A percentile compares a stretch with the other conserved stretches of the same genome.
phyloP scores from a whole-genome alignment of 208 protist species.

The Leishmania amazonensis region DNA sequence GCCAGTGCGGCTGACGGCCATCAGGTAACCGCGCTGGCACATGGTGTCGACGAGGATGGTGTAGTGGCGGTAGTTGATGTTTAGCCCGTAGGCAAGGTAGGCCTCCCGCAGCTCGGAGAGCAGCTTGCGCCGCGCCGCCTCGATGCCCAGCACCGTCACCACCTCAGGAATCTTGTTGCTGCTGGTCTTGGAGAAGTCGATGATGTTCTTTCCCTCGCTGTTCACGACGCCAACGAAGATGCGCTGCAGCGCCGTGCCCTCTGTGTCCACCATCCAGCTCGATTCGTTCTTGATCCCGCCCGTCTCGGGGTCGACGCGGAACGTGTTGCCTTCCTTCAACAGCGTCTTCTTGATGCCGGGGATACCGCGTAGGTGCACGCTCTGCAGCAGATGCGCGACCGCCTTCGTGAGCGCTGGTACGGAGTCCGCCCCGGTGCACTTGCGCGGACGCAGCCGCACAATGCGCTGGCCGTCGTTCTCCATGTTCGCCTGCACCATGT shows the following conservation, averaged over 20 bases:
- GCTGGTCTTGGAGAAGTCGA: slow-evolving; percentile 94
- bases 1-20: slow-evolving; percentile 97
- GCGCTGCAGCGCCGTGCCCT: slow-evolving; percentile 96
- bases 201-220: slow-evolving; percentile 85
- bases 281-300: slow-evolving; percentile 51
- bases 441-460: slow-evolving; percentile 87
- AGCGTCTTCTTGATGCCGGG: slow-evolving; percentile 95
- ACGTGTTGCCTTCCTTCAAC: slow-evolving; percentile 65
- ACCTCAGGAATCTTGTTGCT: slow-evolving; percentile 99
- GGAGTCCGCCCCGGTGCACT: slow-evolving; percentile 49
- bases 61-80: slow-evolving; percentile 99
- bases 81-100: slow-evolving; percentile 95
- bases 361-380: slow-evolving; percentile 94
- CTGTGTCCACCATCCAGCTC: slow-evolving; percentile 94
- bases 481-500: slow-evolving; percentile 90
- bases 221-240: slow-evolving; percentile 97
- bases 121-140: slow-evolving; percentile 81
- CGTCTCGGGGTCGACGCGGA: slow-evolving; percentile 51
- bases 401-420: slow-evolving; percentile 63
- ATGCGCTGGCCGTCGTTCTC: slow-evolving; percentile 95
- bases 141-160: slow-evolving; percentile 93
- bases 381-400: slow-evolving; percentile 69
- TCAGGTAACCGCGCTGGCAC: slow-evolving; percentile 97
- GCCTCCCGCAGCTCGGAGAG: slow-evolving; percentile 93
- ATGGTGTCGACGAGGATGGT: slow-evolving; percentile 98